Evolutionary conservation across 768 basidiomycete species (phyloP).

Genomic region (Amanita exitialis): DNA sequence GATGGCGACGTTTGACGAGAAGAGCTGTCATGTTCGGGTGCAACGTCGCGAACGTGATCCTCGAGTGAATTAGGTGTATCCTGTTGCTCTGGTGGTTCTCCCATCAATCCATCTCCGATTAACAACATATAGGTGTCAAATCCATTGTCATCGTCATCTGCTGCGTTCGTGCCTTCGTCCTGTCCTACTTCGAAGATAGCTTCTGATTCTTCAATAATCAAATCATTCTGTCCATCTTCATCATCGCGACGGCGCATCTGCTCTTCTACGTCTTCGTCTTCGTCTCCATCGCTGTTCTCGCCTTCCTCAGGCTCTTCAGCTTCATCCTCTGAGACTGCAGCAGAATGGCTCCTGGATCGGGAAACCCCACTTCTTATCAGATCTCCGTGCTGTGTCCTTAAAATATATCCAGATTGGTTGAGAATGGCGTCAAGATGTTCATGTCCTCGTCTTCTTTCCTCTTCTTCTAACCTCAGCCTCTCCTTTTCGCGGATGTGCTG

Average conservation of each 20-base stretch:
- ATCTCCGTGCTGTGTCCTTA: constrained; percentile 76
- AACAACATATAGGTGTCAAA: constrained; percentile 12
- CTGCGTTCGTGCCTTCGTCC: constrained; percentile 7
- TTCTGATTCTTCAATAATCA: not conserved
- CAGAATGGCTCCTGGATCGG: constrained; percentile 32
- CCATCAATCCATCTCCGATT: not conserved
- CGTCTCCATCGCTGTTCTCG: constrained; percentile 19
- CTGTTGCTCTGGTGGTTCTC: not conserved
- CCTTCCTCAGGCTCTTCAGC: constrained; percentile 22
- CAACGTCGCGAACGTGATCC: not conserved
- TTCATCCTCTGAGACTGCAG: constrained; percentile 22
- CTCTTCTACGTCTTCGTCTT: constrained; percentile 17
- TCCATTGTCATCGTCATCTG: constrained; percentile 10
- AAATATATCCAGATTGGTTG: constrained; percentile 77
- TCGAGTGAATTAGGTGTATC: not conserved
- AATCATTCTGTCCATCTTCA: constrained; percentile 8
- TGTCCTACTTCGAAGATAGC: constrained; percentile 1
- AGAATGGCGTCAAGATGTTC: constrained; percentile 87
- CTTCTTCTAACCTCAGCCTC: constrained; percentile 52
- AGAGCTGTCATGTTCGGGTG: constrained; percentile 3
- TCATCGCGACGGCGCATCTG: constrained; percentile 6
- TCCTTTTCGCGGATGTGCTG: constrained; percentile 71
- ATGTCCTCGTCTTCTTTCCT: constrained; percentile 71
- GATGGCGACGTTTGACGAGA: constrained; percentile 7
- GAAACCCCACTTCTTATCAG: constrained; percentile 37